These are phyloP conservation scores for Penicillium sp. DNA, from an alignment of 2,329 filamentous ascomycete species.

Conservation along the genomic window DNA sequence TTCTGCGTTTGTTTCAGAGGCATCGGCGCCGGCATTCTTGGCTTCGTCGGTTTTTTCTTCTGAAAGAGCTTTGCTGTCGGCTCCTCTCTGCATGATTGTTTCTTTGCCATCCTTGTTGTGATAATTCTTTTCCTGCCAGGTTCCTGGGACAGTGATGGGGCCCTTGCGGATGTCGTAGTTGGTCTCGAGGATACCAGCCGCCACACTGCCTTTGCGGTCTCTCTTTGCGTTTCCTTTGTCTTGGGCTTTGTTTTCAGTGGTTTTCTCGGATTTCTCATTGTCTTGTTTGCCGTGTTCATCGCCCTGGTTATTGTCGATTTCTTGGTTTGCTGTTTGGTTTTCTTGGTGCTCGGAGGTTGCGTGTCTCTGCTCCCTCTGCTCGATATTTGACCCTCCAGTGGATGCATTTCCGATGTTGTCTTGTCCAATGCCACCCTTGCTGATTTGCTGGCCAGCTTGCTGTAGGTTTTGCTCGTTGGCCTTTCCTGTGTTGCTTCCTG, in stretches of 20 bases:
- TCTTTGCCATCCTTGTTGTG: constrained; percentile 2
- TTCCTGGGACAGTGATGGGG: constrained; percentile 16
- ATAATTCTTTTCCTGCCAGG: constrained; percentile 9
- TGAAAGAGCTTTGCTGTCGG: constrained; percentile 3
- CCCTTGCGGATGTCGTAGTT: constrained; percentile 26
- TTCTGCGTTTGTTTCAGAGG: neutral
- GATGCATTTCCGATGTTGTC: neutral
- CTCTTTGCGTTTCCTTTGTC: neutral
- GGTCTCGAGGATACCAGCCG: constrained; percentile 5
- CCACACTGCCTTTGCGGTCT: constrained; percentile 3
- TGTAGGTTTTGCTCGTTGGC: constrained; percentile 10
- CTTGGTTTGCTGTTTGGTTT: neutral
- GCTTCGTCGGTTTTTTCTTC: neutral
- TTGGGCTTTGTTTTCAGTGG: neutral
- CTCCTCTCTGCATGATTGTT: constrained; percentile 4
- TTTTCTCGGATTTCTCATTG: neutral
- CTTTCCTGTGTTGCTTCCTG: constrained; percentile 9
- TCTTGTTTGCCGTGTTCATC: neutral
- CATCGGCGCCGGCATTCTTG: neutral
- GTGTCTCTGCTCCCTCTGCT: constrained; percentile 6
- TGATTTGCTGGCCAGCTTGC: constrained; percentile 4
- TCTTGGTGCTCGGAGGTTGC: neutral
- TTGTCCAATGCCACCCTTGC: neutral
- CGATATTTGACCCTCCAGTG: neutral
- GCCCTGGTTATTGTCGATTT: neutral